Conservation (phyloP, 805 yeast species). For the Yarrowia deformans region DNA sequence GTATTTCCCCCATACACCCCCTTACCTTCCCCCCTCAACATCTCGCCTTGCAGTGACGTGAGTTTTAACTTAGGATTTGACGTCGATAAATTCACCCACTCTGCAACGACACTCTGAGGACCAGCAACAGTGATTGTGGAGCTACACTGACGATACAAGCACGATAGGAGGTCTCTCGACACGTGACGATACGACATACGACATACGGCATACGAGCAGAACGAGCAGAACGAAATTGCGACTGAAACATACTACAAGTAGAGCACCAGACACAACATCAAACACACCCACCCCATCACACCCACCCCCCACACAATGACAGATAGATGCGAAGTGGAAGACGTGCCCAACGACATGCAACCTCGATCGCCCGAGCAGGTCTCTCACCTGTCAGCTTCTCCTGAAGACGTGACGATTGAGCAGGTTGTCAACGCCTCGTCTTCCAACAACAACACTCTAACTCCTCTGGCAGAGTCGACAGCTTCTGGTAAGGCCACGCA, state of each 20-base stretch:
- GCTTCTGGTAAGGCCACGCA: too few species aligned
- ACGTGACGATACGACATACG: background rate
- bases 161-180: constrained; percentile 4
- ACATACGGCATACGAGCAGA: background rate
- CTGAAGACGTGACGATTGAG: constrained; percentile 29
- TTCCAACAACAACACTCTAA: background rate
- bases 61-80: constrained; percentile 22
- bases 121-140: constrained; percentile 9
- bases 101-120: constrained; percentile 12
- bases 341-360: constrained; percentile 33
- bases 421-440: constrained; percentile 3
- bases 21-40: background rate
- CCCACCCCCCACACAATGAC: constrained; percentile 20
- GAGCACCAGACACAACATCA: background rate
- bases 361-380: constrained; percentile 33
- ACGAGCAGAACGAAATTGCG: background rate
- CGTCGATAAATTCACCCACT: constrained; percentile 28
- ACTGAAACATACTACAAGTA: background rate
- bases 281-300: constrained; percentile 13
- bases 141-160: constrained; percentile 4
- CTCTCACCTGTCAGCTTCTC: constrained; percentile 25
- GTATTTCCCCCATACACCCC: background rate
- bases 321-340: constrained; percentile 29
- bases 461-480: constrained; percentile 15
- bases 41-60: background rate